These are phyloP conservation scores for Favolaschia claudopus DNA, from an alignment of 768 basidiomycete genomes.

Conservation along the genomic window DNA sequence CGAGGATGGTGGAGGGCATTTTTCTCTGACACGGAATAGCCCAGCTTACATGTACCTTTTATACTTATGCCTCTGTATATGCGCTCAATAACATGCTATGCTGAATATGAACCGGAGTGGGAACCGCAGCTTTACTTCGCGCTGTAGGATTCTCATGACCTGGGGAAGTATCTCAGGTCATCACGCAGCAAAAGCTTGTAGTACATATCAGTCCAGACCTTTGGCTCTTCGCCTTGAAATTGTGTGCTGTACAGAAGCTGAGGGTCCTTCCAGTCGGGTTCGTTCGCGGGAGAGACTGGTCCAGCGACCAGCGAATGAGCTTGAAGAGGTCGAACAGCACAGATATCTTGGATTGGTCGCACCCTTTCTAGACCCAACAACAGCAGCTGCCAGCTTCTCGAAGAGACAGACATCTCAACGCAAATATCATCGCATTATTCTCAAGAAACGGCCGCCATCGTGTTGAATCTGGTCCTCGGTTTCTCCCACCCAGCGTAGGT, in stretches of 20 bases:
- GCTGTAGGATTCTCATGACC: constrained; percentile 6
- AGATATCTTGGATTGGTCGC: too few relatives aligned
- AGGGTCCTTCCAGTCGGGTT: not conserved
- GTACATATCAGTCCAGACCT: not conserved
- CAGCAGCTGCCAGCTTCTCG: too few relatives aligned
- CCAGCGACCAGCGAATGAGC: too few relatives aligned
- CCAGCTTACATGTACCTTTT: constrained; percentile 19
- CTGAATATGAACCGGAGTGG: constrained; percentile 2
- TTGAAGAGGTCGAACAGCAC: too few relatives aligned
- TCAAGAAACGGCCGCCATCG: too few relatives aligned
- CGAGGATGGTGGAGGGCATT: constrained; percentile 14
- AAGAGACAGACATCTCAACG: too few relatives aligned
- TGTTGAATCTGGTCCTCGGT: too few relatives aligned
- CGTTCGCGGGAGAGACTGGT: too few relatives aligned
- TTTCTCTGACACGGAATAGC: constrained; percentile 14
- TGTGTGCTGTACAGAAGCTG: constrained; percentile 6
- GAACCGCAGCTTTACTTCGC: not conserved
- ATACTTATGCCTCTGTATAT: constrained; percentile 12
- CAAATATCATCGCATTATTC: too few relatives aligned
- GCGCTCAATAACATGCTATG: constrained; percentile 3
- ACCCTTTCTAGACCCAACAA: too few relatives aligned
- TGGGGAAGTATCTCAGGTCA: not conserved
- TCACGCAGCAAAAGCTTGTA: constrained; percentile 4
- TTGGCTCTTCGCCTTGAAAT: not conserved
- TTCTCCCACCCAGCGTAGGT: too few relatives aligned